A percentile compares a stretch with the other conserved stretches of the same genome.
These are phyloP conservation scores for Monilinia fructicola DNA, from an alignment of 2,329 filamentous ascomycete species.

Conservation along the genomic window DNA sequence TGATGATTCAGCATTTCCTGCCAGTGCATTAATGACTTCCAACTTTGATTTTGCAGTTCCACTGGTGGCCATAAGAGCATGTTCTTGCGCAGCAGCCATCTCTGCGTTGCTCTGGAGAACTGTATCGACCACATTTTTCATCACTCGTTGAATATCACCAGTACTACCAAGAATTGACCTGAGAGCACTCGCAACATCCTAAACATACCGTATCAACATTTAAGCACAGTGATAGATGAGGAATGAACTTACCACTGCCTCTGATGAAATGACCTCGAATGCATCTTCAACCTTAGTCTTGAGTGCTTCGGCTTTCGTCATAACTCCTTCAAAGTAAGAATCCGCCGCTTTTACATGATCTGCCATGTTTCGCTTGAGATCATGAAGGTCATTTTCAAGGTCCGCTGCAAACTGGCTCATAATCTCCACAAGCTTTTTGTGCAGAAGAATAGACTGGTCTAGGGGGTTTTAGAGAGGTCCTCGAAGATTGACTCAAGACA, in stretches of 20 bases:
- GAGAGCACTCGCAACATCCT: constrained; percentile 18
- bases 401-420: constrained; percentile 36
- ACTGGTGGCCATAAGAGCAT: constrained; percentile 33
- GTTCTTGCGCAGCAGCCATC: constrained; percentile 36
- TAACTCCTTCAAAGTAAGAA: constrained; percentile 33
- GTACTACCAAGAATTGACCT: constrained; percentile 22
- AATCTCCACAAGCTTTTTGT: constrained; percentile 36
- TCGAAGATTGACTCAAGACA: constrained; percentile 3
- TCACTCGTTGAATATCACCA: constrained; percentile 28
- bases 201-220: not conserved
- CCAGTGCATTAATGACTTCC: constrained; percentile 30
- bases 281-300: constrained; percentile 31
- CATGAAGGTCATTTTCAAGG: constrained; percentile 32
- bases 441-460: constrained; percentile 39
- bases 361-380: constrained; percentile 31
- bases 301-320: constrained; percentile 30
- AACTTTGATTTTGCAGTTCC: constrained; percentile 29
- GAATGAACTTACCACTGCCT: constrained; percentile 16
- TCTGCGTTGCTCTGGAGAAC: constrained; percentile 33
- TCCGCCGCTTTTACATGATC: constrained; percentile 30
- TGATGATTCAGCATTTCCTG: constrained; percentile 31
- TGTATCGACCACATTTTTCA: constrained; percentile 28
- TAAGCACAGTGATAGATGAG: not conserved
- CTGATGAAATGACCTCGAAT: constrained; percentile 34
- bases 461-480: constrained; percentile 26